A percentile compares a stretch with the other conserved stretches of the same genome.
These are phyloP conservation scores for Astrothelium subdiscretum DNA, from an alignment of 495 filamentous ascomycete genomes.

Conservation along the genomic window DNA sequence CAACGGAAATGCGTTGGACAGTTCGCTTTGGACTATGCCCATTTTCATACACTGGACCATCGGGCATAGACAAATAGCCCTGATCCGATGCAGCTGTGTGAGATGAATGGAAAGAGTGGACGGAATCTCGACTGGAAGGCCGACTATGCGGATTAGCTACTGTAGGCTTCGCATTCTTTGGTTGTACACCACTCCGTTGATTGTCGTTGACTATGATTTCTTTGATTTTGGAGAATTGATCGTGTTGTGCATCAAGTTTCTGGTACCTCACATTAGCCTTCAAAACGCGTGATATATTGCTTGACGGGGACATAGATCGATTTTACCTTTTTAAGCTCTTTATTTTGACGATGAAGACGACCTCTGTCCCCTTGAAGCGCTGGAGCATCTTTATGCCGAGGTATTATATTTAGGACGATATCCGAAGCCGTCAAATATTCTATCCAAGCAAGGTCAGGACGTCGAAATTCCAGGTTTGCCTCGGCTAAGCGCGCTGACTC, in stretches of 20 bases:
- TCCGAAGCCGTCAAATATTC: constrained; percentile 74
- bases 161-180: constrained; percentile 8
- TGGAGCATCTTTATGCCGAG: constrained; percentile 55
- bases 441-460: constrained; percentile 52
- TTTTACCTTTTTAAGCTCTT: constrained; percentile 37
- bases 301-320: constrained; percentile 1
- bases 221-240: constrained; percentile 49
- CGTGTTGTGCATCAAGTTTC: constrained; percentile 25
- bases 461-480: constrained; percentile 22
- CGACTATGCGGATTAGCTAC: not conserved
- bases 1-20: constrained; percentile 1
- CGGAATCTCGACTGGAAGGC: not conserved
- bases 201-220: constrained; percentile 59
- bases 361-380: constrained; percentile 35
- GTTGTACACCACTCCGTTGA: constrained; percentile 37
- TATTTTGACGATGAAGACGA: constrained; percentile 37
- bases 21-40: constrained; percentile 4
- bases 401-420: constrained; percentile 63
- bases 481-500: constrained; percentile 2
- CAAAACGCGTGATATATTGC: constrained; percentile 14
- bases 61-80: constrained; percentile 16
- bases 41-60: constrained; percentile 14
- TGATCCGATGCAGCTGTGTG: not conserved
- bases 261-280: constrained; percentile 7
- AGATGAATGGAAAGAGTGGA: not conserved